Base-by-base conservation (phyloP, 345 rosid genomes). In the Sonneratia caseolaris region DNA sequence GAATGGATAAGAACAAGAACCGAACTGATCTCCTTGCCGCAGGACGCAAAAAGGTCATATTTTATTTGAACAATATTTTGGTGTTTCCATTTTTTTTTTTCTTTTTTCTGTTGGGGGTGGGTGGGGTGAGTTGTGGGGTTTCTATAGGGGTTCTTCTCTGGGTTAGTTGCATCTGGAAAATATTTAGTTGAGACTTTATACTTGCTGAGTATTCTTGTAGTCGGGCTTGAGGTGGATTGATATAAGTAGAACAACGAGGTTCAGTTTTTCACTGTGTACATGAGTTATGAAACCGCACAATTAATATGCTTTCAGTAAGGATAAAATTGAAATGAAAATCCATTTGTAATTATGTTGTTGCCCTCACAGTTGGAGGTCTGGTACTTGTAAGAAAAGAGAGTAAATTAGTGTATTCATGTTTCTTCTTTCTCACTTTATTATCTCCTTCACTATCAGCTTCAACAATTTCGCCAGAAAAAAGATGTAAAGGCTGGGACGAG, bases 381-480 rank as follows among this genome's bases (percentile, higher is more conserved):
- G 19, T 35, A 5, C 22, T 22, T 53, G 18, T 24, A 36, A 4
- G 0, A 15, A 3, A 13, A 53, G 27, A 18, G 42, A 22, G 9
- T 5, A 37, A 65, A 36, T 27, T 64, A 47, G 68, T 42, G n/a
- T 62, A 64, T 19, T 43, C 36, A 21, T 16, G 53, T 27, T 66
- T 48, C 47, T 51, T 37, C 73, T 27, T 36, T 37, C 72, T 71
- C 27, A 59, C 27, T 75, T 53, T 37, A 81, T 37, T 78, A 10
- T 70, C 27, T 75, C 66, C 4, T n/a, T 43, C 53, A 43, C 65
- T 19, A 42, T 76, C 89, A 95, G 99, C 91, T 95, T 85, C 97
- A 95, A 82, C 97, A 90, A 73, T 95, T 76, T 82, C 97, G 99
- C 71, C 96, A 92, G 80, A 95, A 87, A 86, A 94, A 90, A 81